A percentile compares a stretch with the other conserved stretches of the same genome.
These are phyloP conservation scores for Phytophthora sp. DNA, from an alignment of 352 stramenopile species.

Conservation along the genomic window DNA sequence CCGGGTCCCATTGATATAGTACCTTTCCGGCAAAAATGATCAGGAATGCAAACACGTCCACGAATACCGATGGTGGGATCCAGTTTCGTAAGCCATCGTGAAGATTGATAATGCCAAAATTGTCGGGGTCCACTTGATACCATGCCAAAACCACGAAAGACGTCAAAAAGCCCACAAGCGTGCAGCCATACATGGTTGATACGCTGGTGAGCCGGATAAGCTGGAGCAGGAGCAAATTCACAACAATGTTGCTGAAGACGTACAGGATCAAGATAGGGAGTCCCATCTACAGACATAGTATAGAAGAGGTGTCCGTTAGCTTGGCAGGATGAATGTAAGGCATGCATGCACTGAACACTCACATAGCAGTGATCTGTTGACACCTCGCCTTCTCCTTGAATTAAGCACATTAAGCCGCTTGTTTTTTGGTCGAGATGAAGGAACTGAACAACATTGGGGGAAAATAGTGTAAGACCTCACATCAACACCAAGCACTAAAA, in stretches of 20 bases:
- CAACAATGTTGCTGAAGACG: slow-evolving; percentile 77
- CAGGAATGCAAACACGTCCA: slow-evolving; percentile 76
- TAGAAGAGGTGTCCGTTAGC: not conserved
- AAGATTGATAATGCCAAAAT: slow-evolving; percentile 65
- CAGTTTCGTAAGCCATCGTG: slow-evolving; percentile 67
- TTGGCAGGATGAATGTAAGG: not conserved
- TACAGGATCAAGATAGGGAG: slow-evolving; percentile 75
- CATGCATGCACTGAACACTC: slow-evolving; percentile 10
- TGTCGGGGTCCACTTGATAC: slow-evolving; percentile 80
- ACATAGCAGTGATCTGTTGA: slow-evolving; percentile 80
- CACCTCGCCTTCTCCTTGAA: slow-evolving; percentile 77
- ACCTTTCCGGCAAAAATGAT: slow-evolving; percentile 73
- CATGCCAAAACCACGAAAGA: slow-evolving; percentile 76
- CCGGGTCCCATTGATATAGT: slow-evolving; percentile 82
- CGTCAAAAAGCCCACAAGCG: slow-evolving; percentile 69
- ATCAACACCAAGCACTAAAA: no score
- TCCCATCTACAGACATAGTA: slow-evolving; percentile 54
- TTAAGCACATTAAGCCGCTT: slow-evolving; percentile 78
- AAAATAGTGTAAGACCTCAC: no score
- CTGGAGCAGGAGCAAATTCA: slow-evolving; percentile 77
- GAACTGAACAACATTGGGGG: slow-evolving; percentile 25
- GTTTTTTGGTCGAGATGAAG: slow-evolving; percentile 81
- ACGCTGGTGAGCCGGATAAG: slow-evolving; percentile 81
- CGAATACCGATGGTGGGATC: slow-evolving; percentile 73
- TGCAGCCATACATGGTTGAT: slow-evolving; percentile 79